Evolutionary conservation across 495 filamentous ascomycete species (phyloP), one percentile per base, ranked within the genome.

Genomic region (Talaromyces trachyspermus): DNA sequence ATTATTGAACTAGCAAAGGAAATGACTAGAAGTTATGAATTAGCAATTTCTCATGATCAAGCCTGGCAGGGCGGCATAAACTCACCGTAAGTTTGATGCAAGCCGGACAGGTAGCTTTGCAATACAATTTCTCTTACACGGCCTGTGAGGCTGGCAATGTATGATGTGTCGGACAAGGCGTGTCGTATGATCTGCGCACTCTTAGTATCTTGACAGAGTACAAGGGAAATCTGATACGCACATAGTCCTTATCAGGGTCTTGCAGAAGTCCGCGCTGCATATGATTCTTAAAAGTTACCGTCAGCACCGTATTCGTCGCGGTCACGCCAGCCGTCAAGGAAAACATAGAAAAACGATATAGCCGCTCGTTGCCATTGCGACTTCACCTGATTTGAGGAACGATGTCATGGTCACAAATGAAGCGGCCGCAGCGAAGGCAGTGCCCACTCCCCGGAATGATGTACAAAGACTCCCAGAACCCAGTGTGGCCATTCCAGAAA

Each of bases 401-500:
- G 74, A 66, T 17, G 80, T 76, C 42, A 84, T 72, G 3, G 69
- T 68, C 24, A 84, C 66, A 54, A 83, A 84, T 0, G 72, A 60
- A 0, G 78, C 69, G 0, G 70, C 71, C 2, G 65, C 58, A 0
- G 73, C 70, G 19, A 80, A 67, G 1, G 77, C 78, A 2, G 70
- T 76, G 2, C 80, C 79, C 43, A 84, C 61, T 0, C 71, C 74
- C 76, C 0, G 77, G 79, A 8, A 78, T 55, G 38, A 86, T 84
- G 53, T 83, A 84, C 0, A 86, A 52, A 0, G 79, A 79, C 48
- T 84, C 81, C 58, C 63, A 67, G 57, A 69, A 68, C 19, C 73
- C 71, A 0, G 80, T 85, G 47, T 80, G 44, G 0, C 81, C 83
- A 32, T 75, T 68, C 84, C 84, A 88, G 29, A 73, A 63, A 19